Percentiles rank a stretch among this genome's conserved stretches.
Conservation (phyloP, 1,284 basidiomycete genomes). For the Trametes pubescens region DNA sequence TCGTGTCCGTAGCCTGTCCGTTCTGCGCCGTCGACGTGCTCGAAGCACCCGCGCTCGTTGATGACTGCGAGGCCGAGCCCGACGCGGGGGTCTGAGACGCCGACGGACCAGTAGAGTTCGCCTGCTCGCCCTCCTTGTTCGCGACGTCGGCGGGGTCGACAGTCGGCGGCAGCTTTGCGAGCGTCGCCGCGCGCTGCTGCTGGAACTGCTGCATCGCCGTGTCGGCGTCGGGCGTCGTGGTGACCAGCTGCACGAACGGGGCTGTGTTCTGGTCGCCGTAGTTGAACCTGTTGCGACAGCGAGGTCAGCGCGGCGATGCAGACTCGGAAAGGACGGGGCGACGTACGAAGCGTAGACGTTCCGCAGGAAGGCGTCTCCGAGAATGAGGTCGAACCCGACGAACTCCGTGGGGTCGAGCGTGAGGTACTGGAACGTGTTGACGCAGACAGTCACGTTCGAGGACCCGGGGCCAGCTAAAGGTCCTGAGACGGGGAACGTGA, state of each 20-base stretch:
- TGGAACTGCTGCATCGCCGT: conserved; percentile 33
- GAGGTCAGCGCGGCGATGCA: background rate
- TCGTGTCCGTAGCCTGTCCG: background rate
- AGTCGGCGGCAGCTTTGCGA: conserved; percentile 8
- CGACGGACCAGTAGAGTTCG: background rate
- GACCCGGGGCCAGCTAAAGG: background rate
- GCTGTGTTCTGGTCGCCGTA: conserved; percentile 45
- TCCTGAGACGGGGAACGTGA: background rate
- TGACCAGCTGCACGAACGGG: conserved; percentile 45
- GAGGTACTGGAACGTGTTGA: conserved; percentile 13
- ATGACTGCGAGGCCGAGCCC: background rate
- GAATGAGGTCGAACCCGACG: conserved; percentile 42
- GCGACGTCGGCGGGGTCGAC: background rate
- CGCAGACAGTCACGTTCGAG: conserved; percentile 2
- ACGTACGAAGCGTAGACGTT: conserved; percentile 52
- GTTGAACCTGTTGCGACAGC: conserved; percentile 45
- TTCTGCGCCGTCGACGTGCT: background rate
- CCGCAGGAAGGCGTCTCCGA: conserved; percentile 50
- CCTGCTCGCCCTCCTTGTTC: conserved; percentile 1
- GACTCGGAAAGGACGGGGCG: too few relatives aligned
- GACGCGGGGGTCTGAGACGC: background rate
- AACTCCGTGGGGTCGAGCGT: conserved; percentile 30
- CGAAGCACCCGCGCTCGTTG: background rate
- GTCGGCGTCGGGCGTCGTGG: conserved; percentile 33
- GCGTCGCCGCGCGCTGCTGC: conserved; percentile 27